Percentiles rank a stretch among this genome's conserved stretches.
Evolutionary conservation across 2,329 filamentous ascomycete species (phyloP).

Genomic region (Bipolaris victoriae): DNA sequence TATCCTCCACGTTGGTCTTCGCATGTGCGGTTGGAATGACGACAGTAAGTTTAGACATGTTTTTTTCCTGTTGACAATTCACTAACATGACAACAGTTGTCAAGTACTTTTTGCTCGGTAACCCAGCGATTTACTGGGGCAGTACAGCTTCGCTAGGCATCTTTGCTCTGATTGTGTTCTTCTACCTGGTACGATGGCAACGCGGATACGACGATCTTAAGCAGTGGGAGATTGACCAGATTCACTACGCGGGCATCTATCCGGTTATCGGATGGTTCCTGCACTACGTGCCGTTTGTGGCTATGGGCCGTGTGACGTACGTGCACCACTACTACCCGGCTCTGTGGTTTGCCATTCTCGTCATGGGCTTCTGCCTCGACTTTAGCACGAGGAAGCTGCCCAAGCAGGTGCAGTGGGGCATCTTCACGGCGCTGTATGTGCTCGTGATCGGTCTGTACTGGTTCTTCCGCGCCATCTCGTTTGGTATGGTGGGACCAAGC

Average conservation of each 20-base stretch:
- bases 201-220: slow-evolving; percentile 87
- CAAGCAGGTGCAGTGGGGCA: slow-evolving; percentile 66
- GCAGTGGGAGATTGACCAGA: slow-evolving; percentile 82
- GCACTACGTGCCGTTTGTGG: slow-evolving; percentile 92
- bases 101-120: slow-evolving; percentile 98
- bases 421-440: slow-evolving; percentile 78
- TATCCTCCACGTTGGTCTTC: slow-evolving; percentile 88
- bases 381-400: slow-evolving; percentile 76
- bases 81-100: slow-evolving; percentile 58
- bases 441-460: slow-evolving; percentile 81
- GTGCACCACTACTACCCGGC: slow-evolving; percentile 99
- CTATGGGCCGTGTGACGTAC: slow-evolving; percentile 98
- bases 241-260: slow-evolving; percentile 92
- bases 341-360: slow-evolving; percentile 94
- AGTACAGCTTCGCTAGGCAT: slow-evolving; percentile 79
- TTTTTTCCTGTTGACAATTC: background rate
- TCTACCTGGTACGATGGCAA: slow-evolving; percentile 95
- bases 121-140: slow-evolving; percentile 95
- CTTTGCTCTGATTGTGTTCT: slow-evolving; percentile 74
- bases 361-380: slow-evolving; percentile 85
- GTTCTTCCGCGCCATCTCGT: slow-evolving; percentile 91
- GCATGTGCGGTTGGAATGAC: slow-evolving; percentile 99
- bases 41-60: slow-evolving; percentile 56
- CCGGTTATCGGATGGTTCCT: slow-evolving; percentile 93
- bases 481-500: slow-evolving; percentile 89